Evolutionary conservation across 2,329 filamentous ascomycete genomes (phyloP).

Genomic region (Bipolaris oryzae): DNA sequence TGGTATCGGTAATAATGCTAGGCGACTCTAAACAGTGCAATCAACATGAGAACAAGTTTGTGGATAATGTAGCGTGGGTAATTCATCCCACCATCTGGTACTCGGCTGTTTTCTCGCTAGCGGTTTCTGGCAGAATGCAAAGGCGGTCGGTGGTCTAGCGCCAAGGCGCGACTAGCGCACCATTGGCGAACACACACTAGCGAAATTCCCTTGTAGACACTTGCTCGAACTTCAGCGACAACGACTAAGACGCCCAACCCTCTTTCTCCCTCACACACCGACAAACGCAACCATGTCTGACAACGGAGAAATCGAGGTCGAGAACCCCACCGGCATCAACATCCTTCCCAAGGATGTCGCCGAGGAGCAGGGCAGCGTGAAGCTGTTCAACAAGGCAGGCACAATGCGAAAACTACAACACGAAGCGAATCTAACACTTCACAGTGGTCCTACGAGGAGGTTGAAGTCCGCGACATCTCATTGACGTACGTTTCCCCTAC

Average conservation of each 20-base stretch:
- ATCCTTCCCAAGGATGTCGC: constrained; percentile 93
- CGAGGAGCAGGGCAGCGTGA: constrained; percentile 87
- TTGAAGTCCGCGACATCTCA: constrained; percentile 99
- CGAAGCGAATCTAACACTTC: constrained; percentile 20
- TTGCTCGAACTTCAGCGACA: constrained; percentile 33
- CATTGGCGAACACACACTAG: constrained; percentile 26
- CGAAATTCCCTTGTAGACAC: constrained; percentile 1
- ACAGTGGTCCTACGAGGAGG: constrained; percentile 92
- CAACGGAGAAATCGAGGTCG: constrained; percentile 87
- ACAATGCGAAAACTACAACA: constrained; percentile 10
- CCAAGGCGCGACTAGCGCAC: constrained; percentile 23
- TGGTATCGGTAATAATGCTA: too few species aligned
- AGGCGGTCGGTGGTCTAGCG: constrained; percentile 3
- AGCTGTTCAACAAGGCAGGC: constrained; percentile 85
- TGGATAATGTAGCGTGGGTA: too few species aligned
- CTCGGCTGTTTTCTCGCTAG: too few species aligned
- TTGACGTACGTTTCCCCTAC: constrained; percentile 78
- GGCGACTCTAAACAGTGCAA: too few species aligned
- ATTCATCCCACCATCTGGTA: too few species aligned
- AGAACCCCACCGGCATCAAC: constrained; percentile 74
- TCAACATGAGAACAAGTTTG: too few species aligned
- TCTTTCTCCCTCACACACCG: constrained; percentile 29
- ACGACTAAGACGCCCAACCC: constrained; percentile 34
- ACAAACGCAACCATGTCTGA: constrained; percentile 75
- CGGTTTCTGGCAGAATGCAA: not conserved